Conservation (phyloP, 208 protist species). For the Porcisia hertigi region DNA sequence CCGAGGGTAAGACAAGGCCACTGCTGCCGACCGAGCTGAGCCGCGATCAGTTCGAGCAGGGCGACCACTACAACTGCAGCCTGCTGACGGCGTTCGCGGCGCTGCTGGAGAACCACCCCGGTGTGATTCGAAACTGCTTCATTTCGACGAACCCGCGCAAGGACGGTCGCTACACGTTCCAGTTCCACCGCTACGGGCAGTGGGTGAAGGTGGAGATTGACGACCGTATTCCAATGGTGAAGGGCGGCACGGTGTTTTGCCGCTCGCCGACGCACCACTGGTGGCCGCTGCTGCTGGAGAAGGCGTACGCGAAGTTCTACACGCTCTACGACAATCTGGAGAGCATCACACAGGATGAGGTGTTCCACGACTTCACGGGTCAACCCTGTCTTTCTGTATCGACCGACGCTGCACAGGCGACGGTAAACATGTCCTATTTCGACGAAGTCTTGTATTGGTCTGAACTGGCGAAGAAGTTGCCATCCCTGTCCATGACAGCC, state of each 20-base stretch:
- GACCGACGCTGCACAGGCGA: slow-evolving; percentile 37
- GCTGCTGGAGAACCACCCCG: slow-evolving; percentile 46
- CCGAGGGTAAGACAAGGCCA: slow-evolving; percentile 53
- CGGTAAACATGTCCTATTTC: slow-evolving; percentile 44
- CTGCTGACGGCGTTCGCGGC: slow-evolving; percentile 54
- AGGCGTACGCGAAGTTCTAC: slow-evolving; percentile 88
- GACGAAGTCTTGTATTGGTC: slow-evolving; percentile 47
- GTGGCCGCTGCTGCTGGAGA: slow-evolving; percentile 76
- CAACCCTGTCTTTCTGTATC: slow-evolving; percentile 47
- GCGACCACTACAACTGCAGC: slow-evolving; percentile 64
- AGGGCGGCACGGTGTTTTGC: slow-evolving; percentile 59
- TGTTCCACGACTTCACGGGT: slow-evolving; percentile 70
- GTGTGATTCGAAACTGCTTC: slow-evolving; percentile 61
- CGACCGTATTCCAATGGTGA: slow-evolving; percentile 59
- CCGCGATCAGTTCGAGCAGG: slow-evolving; percentile 58
- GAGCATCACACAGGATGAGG: slow-evolving; percentile 52
- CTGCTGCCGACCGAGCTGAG: slow-evolving; percentile 52
- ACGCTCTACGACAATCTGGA: slow-evolving; percentile 67
- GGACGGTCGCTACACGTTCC: slow-evolving; percentile 64
- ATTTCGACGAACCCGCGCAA: slow-evolving; percentile 50
- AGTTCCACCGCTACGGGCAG: slow-evolving; percentile 69
- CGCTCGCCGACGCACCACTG: slow-evolving; percentile 65
- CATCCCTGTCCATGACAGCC: slow-evolving; percentile 34
- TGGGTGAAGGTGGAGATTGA: slow-evolving; percentile 66
- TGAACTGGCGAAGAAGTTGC: slow-evolving; percentile 28